phyloP scores from a whole-genome alignment of 257 asterid genomes.

The Salvia hispanica region DNA sequence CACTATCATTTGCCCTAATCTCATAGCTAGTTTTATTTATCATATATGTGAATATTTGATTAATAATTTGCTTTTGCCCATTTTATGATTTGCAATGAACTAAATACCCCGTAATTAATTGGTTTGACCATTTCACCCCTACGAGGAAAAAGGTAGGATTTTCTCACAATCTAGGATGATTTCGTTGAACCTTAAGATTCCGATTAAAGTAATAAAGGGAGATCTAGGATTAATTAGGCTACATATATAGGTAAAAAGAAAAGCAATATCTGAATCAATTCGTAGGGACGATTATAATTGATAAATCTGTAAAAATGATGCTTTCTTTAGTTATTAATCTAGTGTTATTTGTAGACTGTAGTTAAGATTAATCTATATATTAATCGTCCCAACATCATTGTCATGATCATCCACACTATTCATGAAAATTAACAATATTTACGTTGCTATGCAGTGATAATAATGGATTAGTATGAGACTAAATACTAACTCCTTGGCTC shows the following conservation, averaged over 20 bases:
- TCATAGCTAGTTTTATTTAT: too few relatives aligned
- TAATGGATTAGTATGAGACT: not conserved
- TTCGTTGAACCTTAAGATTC: constrained; percentile 36
- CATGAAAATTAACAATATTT: not conserved
- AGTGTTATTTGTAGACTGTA: not conserved
- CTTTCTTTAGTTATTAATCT: constrained; percentile 8
- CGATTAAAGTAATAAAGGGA: constrained; percentile 28
- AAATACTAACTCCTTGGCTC: too few relatives aligned
- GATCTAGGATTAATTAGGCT: constrained; percentile 14
- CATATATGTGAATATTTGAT: not conserved
- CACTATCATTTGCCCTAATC: too few relatives aligned
- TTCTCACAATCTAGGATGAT: constrained; percentile 36
- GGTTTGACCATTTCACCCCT: constrained; percentile 23
- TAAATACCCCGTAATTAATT: constrained; percentile 15
- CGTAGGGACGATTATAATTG: constrained; percentile 18
- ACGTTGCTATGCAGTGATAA: not conserved
- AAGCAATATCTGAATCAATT: constrained; percentile 24
- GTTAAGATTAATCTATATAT: not conserved
- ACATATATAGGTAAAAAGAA: constrained; percentile 17
- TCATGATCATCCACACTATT: not conserved
- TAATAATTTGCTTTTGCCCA: not conserved
- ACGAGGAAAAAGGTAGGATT: constrained; percentile 10
- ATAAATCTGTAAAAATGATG: constrained; percentile 18
- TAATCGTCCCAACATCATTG: not conserved
- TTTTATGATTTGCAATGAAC: not conserved